Evolutionary conservation across 1,284 basidiomycete species (phyloP).

Genomic region (Cryptococcus sp.): DNA sequence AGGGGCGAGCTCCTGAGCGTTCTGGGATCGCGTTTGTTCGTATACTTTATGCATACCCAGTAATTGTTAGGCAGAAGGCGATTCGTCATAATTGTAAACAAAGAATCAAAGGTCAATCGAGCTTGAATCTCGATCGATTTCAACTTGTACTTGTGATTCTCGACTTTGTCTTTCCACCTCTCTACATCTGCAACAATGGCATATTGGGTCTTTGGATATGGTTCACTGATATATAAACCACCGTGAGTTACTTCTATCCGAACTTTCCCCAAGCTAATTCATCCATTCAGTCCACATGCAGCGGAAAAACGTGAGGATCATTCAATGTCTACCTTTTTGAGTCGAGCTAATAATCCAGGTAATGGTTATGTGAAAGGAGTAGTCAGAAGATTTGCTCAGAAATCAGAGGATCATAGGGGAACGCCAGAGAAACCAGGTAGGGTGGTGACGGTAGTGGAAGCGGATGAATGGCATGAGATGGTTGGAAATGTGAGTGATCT

Average conservation of each 20-base stretch:
- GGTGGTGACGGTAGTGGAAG: conserved; percentile 43
- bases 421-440: conserved; percentile 38
- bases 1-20: no score
- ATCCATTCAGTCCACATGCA: conserved; percentile 26
- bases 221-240: conserved; percentile 43
- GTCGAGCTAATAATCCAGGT: conserved; percentile 6
- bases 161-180: no score
- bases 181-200: conserved; percentile 5
- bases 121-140: no score
- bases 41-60: no score
- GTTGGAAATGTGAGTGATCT: conserved; percentile 24
- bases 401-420: conserved; percentile 44
- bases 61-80: no score
- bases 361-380: conserved; percentile 42
- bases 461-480: conserved; percentile 34
- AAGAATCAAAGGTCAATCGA: no score
- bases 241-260: conserved; percentile 22
- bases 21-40: no score
- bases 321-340: not conserved
- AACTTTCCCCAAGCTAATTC: not conserved
- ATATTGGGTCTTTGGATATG: conserved; percentile 45
- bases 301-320: conserved; percentile 26
- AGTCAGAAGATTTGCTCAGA: conserved; percentile 42
- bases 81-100: no score
- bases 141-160: no score